Conservation (phyloP, 139 green algal species). For the Monoraphidium neglectum region DNA sequence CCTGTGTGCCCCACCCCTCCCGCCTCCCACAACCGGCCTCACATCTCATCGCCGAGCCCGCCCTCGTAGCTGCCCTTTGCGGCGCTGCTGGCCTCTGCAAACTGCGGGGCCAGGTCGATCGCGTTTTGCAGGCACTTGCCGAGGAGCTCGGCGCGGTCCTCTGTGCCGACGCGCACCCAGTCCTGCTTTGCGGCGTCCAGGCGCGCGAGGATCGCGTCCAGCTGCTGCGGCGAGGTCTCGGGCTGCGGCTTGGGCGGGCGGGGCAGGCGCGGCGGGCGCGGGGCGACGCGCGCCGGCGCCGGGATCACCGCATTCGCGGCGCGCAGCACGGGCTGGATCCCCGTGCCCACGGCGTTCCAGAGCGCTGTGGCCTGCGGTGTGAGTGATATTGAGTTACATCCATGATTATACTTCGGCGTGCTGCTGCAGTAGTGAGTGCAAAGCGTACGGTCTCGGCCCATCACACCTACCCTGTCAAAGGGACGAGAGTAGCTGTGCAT, state of each 20-base stretch:
- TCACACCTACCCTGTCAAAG: too few relatives aligned
- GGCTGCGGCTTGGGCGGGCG: conserved; percentile 1
- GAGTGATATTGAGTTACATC: too few relatives aligned
- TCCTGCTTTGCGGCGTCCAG: conserved; percentile 42
- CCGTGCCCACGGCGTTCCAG: conserved; percentile 21
- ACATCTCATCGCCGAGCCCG: conserved; percentile 68
- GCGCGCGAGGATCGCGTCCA: conserved; percentile 31
- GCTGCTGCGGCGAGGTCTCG: conserved; percentile 6
- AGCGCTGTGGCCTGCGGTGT: conserved; percentile 2
- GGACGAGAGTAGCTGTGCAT: too few relatives aligned
- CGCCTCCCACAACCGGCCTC: neutral
- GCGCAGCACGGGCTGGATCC: conserved; percentile 34
- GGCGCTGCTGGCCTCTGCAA: conserved; percentile 28
- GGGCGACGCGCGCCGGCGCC: neutral
- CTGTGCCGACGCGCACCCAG: conserved; percentile 35
- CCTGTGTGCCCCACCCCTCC: too few relatives aligned
- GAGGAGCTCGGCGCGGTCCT: conserved; percentile 50
- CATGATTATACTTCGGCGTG: too few relatives aligned
- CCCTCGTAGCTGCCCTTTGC: conserved; percentile 64
- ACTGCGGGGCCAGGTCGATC: conserved; percentile 36
- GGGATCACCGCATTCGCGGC: neutral
- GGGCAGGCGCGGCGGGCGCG: conserved; percentile 23
- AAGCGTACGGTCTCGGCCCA: too few relatives aligned
- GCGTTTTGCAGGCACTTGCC: conserved; percentile 42
- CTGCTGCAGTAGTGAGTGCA: too few relatives aligned